Conservation (phyloP, 495 filamentous ascomycete genomes). For the Neurospora sp. region DNA sequence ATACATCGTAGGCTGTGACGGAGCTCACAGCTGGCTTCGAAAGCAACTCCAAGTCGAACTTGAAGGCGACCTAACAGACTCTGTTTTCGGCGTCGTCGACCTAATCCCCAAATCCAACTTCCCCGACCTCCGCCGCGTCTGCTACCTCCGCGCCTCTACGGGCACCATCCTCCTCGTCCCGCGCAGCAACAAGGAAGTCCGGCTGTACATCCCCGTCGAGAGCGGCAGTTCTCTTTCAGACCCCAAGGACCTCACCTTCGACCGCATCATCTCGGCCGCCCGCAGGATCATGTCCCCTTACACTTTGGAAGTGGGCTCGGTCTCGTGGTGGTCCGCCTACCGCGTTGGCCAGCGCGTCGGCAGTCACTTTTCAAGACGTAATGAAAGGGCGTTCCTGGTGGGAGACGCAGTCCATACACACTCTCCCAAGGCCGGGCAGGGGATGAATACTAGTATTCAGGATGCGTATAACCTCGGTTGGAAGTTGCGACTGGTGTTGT, state of each 20-base stretch:
- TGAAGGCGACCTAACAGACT: slow-evolving; percentile 52
- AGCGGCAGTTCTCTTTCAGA: slow-evolving; percentile 29
- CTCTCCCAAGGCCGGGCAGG: slow-evolving; percentile 63
- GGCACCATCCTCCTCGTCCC: slow-evolving; percentile 63
- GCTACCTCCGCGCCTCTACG: slow-evolving; percentile 44
- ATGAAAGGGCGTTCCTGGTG: slow-evolving; percentile 16
- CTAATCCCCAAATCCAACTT: slow-evolving; percentile 58
- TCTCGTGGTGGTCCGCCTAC: slow-evolving; percentile 35
- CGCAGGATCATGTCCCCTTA: slow-evolving; percentile 52
- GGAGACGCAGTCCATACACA: slow-evolving; percentile 54
- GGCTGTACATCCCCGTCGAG: slow-evolving; percentile 60
- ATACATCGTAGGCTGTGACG: slow-evolving; percentile 61
- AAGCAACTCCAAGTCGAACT: slow-evolving; percentile 41
- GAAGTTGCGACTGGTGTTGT: slow-evolving; percentile 55
- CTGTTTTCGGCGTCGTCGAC: slow-evolving; percentile 54
- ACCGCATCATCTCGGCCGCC: slow-evolving; percentile 48
- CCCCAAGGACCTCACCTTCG: slow-evolving; percentile 37
- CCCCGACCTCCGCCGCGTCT: slow-evolving; percentile 59
- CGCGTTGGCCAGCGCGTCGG: slow-evolving; percentile 68
- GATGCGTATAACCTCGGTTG: slow-evolving; percentile 66
- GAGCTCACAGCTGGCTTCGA: slow-evolving; percentile 52
- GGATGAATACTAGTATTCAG: slow-evolving; percentile 64
- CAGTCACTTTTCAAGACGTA: neutral
- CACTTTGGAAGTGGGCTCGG: slow-evolving; percentile 31
- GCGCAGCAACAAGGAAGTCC: slow-evolving; percentile 47